A percentile compares a stretch with the other conserved stretches of the same genome.
These are phyloP conservation scores for Eudorina sp. DNA, from an alignment of 139 green algal species.

Conservation along the genomic window DNA sequence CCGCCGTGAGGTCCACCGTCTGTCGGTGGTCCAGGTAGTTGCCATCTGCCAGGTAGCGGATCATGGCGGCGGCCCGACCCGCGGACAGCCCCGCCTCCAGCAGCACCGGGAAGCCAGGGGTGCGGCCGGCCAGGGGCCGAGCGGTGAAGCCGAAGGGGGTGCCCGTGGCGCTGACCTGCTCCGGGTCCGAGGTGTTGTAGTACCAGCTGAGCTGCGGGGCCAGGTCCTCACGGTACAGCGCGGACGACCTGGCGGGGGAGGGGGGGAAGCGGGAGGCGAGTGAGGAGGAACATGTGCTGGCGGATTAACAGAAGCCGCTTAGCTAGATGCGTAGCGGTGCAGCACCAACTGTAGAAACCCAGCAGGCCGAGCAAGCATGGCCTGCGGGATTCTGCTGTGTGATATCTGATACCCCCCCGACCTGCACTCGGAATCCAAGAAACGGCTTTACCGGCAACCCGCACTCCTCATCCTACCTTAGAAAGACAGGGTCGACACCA, in stretches of 20 bases:
- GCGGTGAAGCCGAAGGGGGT: constrained; percentile 56
- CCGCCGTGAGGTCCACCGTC: constrained; percentile 5
- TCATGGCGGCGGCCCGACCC: not conserved
- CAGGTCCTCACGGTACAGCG: constrained; percentile 53
- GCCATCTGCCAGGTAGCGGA: constrained; percentile 57
- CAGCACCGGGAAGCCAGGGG: constrained; percentile 61
- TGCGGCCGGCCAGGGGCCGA: constrained; percentile 25
- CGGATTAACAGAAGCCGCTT: no score
- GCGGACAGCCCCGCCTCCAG: constrained; percentile 40
- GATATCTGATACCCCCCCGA: no score
- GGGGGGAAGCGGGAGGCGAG: no score
- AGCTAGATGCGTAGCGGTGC: no score
- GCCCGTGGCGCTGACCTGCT: constrained; percentile 37
- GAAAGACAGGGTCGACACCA: constrained; percentile 60
- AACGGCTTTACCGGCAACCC: no score
- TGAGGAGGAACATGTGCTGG: no score
- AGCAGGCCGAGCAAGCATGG: no score
- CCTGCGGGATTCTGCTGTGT: no score
- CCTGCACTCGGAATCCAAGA: no score
- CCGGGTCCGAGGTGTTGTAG: constrained; percentile 55
- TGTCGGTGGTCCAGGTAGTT: constrained; percentile 65
- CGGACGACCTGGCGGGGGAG: constrained; percentile 27
- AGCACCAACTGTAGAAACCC: no score
- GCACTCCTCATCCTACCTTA: no score
- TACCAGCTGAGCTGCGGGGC: constrained; percentile 24